These are phyloP conservation scores for Mycena metata DNA, from an alignment of 768 basidiomycete genomes.

Conservation along the genomic window DNA sequence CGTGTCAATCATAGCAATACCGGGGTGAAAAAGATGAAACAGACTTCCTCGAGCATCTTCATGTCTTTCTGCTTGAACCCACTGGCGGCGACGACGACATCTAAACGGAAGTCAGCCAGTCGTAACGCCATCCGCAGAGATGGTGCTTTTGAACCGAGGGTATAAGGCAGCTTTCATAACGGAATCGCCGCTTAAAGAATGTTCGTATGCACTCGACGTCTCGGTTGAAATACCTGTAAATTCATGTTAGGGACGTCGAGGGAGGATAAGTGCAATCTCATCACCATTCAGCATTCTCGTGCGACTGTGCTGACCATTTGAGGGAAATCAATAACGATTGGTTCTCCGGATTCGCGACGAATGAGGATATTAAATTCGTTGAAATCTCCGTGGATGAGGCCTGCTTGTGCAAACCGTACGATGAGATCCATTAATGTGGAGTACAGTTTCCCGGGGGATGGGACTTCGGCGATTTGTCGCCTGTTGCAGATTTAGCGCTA, in stretches of 20 bases:
- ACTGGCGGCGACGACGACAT: constrained; percentile 94
- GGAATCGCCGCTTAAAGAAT: constrained; percentile 92
- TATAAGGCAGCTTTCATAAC: constrained; percentile 92
- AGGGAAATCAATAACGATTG: constrained; percentile 97
- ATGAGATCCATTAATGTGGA: constrained; percentile 95
- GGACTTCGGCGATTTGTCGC: constrained; percentile 87
- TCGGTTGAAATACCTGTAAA: constrained; percentile 95
- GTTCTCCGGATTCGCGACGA: constrained; percentile 76
- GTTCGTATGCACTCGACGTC: constrained; percentile 97
- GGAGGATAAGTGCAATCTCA: constrained; percentile 41
- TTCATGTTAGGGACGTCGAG: constrained; percentile 26
- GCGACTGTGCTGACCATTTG: constrained; percentile 99
- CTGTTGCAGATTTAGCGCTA: constrained; percentile 54
- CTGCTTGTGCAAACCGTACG: constrained; percentile 92
- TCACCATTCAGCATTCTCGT: constrained; percentile 96
- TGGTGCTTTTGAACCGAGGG: constrained; percentile 82
- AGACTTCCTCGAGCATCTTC: constrained; percentile 86
- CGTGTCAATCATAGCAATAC: constrained; percentile 27
- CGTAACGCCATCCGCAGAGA: constrained; percentile 60
- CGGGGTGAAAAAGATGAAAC: constrained; percentile 42
- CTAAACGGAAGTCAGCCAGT: constrained; percentile 78
- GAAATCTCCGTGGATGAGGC: constrained; percentile 98
- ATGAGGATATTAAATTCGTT: constrained; percentile 99
- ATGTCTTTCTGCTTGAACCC: constrained; percentile 91
- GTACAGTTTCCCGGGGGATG: constrained; percentile 91